These are phyloP conservation scores for Phialocephala subalpina DNA, from an alignment of 2,329 filamentous ascomycete species.

Conservation along the genomic window DNA sequence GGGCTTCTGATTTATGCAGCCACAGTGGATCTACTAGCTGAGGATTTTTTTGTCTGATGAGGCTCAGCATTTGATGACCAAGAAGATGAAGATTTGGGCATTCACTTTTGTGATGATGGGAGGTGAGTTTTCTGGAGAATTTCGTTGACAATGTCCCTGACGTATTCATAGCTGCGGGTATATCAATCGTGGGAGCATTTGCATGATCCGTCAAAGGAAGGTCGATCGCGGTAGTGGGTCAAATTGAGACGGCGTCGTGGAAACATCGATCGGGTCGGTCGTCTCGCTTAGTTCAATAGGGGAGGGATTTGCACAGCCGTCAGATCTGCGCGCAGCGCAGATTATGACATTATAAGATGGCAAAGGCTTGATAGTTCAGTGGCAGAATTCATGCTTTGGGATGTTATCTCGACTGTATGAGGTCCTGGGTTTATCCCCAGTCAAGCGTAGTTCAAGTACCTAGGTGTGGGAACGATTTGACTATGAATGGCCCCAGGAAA, in stretches of 20 bases:
- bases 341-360: no score
- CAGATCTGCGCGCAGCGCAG: no score
- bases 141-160: not conserved
- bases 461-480: no score
- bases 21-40: conserved; percentile 80
- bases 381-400: conserved; percentile 10
- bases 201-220: conserved; percentile 10
- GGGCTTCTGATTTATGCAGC: conserved; percentile 82
- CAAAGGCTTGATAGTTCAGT: conserved; percentile 5
- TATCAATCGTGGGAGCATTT: conserved; percentile 27
- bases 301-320: no score
- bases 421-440: not conserved
- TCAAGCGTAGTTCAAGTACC: no score
- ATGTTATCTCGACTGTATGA: not conserved
- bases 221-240: no score
- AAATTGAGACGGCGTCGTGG: no score
- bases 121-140: not conserved
- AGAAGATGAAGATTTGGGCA: conserved; percentile 53
- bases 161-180: conserved; percentile 16
- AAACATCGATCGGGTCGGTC: no score
- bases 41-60: conserved; percentile 82
- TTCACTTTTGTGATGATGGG: conserved; percentile 28
- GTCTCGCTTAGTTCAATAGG: no score
- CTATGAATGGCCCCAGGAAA: no score
- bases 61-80: conserved; percentile 56